phyloP scores from a whole-genome alignment of 139 green algal species.

The Chlamydomonas sphaeroides region DNA sequence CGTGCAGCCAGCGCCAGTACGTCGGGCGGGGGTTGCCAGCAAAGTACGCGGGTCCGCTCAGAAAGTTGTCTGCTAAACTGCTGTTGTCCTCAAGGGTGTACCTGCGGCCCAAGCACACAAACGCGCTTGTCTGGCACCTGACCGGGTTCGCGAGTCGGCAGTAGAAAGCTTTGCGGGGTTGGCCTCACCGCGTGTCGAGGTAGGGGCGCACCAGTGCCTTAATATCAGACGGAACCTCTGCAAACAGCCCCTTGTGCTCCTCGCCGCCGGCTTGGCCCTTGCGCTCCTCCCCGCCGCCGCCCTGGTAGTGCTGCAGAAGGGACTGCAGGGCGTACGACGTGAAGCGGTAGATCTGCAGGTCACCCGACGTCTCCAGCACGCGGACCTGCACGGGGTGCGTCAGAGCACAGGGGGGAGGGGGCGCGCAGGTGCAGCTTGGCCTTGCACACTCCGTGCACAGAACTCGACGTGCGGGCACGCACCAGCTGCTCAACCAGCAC shows the following conservation, averaged over 20 bases:
- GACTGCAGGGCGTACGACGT: slow-evolving; percentile 69
- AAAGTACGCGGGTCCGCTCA: neutral
- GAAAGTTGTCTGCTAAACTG: no score
- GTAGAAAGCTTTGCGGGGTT: no score
- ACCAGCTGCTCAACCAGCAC: slow-evolving; percentile 26
- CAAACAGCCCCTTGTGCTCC: slow-evolving; percentile 65
- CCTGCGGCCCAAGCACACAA: slow-evolving; percentile 42
- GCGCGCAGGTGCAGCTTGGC: no score
- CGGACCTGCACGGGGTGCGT: slow-evolving; percentile 55
- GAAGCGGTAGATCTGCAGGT: slow-evolving; percentile 78
- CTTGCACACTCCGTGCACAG: no score
- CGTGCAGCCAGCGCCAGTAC: slow-evolving; percentile 80
- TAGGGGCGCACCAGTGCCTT: slow-evolving; percentile 69
- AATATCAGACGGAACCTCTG: slow-evolving; percentile 61
- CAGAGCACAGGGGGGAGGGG: neutral
- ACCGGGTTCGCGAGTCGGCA: no score
- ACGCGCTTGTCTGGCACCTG: no score
- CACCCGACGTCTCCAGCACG: slow-evolving; percentile 79
- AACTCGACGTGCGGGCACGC: no score
- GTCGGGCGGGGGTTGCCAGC: slow-evolving; percentile 24
- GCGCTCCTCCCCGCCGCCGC: neutral
- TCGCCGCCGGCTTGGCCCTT: neutral
- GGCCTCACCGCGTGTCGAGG: slow-evolving; percentile 68
- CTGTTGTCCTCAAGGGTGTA: slow-evolving; percentile 45
- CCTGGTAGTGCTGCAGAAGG: slow-evolving; percentile 58